phyloP scores from a whole-genome alignment of 2,329 filamentous ascomycete species.

The Pseudogymnoascus sp. region DNA sequence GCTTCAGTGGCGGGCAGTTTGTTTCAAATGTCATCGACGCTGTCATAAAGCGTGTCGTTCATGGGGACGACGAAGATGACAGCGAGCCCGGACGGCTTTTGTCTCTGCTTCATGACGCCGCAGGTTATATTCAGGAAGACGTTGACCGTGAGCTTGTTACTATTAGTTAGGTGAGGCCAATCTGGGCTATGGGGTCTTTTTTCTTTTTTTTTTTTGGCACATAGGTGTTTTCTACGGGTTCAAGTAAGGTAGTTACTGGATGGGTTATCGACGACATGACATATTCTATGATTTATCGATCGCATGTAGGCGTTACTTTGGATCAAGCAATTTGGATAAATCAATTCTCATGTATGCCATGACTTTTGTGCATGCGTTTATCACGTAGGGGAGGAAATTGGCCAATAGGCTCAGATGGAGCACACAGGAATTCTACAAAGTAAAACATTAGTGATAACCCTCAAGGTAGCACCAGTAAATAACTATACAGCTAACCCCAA shows the following conservation, averaged over 20 bases:
- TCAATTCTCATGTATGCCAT: background rate
- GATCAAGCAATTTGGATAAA: background rate
- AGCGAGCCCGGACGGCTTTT: background rate
- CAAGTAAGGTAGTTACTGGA: background rate
- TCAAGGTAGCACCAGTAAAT: background rate
- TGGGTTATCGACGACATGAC: background rate
- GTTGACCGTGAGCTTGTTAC: background rate
- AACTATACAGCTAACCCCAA: background rate
- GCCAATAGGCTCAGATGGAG: background rate
- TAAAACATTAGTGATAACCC: background rate
- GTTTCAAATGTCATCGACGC: conserved; percentile 6
- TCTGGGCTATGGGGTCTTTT: background rate
- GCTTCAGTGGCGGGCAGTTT: conserved; percentile 9
- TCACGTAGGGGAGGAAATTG: background rate
- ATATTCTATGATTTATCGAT: background rate
- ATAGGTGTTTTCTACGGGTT: background rate
- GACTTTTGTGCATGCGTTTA: background rate
- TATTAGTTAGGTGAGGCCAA: background rate
- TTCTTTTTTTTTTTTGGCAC: background rate
- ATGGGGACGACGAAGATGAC: background rate
- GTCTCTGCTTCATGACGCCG: background rate
- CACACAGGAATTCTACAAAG: background rate
- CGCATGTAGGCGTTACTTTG: background rate
- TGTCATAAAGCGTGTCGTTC: conserved; percentile 3
- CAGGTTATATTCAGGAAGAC: background rate